Base-by-base conservation (phyloP, 768 basidiomycete genomes). In the Trametes villosa region DNA sequence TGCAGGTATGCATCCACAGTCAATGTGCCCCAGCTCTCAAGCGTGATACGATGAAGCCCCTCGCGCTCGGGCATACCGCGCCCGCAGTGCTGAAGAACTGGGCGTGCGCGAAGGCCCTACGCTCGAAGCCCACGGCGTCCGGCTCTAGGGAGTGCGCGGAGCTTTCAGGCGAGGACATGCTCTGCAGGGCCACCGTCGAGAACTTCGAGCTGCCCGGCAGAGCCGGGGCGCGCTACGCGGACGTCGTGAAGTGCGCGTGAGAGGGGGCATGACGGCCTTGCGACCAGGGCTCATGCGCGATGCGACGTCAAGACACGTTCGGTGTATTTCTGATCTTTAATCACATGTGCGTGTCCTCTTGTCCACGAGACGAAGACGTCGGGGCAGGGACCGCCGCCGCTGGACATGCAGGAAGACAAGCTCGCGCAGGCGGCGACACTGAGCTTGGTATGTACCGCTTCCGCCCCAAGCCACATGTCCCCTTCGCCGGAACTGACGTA, bases 211-310 rank as follows among this genome's bases (percentile, higher is more conserved):
- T 84, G 57, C 79, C 96, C 40, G 92, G 92, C 18, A 85, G 87
- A 18, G 82, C 79, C 1, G 85, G 85, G 9, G 93, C 97, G 18
- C 94, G 91, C 69, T 98, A 94, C 72, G 95, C 96, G 9, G 96
- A 97, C 60, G 94, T 98, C 65, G 95, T 97, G 4, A 87, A 87
- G 72, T 86, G 88, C 46, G 96, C 96, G 30, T 98, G 96, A 95
- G 88, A 92, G 70, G 86, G 87, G 17, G 95, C 13, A 18, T 4
- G 36, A 38, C 36, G 22, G 83, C 85, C 76, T 98, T 49, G 95
- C 94, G 0, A 94, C 93, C 2, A 91, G 91, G 84, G 94, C 93
- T 24, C 40, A 64, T 40, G 38, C 29, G 44, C 15, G 51, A 40
- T 12, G 4, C 24, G 13, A n/a, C n/a, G n/a, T n/a, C n/a, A n/a